Conservation (phyloP, 2,329 filamentous ascomycete species). For the Pseudogymnoascus sp. region DNA sequence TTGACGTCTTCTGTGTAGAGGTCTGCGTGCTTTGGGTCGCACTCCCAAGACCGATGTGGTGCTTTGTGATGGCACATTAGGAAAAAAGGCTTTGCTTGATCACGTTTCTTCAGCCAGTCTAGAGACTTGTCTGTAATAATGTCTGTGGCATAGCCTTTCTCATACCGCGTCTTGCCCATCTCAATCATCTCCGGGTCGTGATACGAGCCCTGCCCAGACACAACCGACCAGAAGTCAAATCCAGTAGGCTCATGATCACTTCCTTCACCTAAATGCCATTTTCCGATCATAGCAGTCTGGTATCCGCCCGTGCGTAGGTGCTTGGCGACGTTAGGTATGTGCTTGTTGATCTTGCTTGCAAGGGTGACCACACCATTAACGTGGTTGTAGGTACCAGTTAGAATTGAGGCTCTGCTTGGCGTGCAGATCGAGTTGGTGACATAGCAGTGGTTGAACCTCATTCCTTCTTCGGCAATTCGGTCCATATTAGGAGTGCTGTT, state of each 20-base stretch:
- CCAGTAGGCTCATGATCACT: slow-evolving; percentile 39
- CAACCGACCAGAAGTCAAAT: slow-evolving; percentile 45
- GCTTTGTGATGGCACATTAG: slow-evolving; percentile 52
- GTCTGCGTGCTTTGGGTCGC: slow-evolving; percentile 39
- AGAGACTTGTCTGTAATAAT: slow-evolving; percentile 45
- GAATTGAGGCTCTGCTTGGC: slow-evolving; percentile 42
- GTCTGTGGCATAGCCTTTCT: slow-evolving; percentile 42
- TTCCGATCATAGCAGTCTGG: slow-evolving; percentile 45
- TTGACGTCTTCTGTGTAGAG: slow-evolving; percentile 40
- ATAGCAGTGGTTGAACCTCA: slow-evolving; percentile 47
- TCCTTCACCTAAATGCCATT: slow-evolving; percentile 48
- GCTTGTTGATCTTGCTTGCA: slow-evolving; percentile 41
- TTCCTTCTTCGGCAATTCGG: slow-evolving; percentile 41
- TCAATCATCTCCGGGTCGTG: slow-evolving; percentile 45
- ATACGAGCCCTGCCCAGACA: slow-evolving; percentile 46
- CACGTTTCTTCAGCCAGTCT: slow-evolving; percentile 34
- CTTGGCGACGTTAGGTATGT: slow-evolving; percentile 45
- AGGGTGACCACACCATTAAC: slow-evolving; percentile 46
- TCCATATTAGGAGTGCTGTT: slow-evolving; percentile 46
- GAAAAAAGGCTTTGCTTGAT: slow-evolving; percentile 39
- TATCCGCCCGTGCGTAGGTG: slow-evolving; percentile 40
- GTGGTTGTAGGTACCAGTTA: slow-evolving; percentile 45
- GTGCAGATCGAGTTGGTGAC: slow-evolving; percentile 48
- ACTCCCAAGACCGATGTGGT: slow-evolving; percentile 47
- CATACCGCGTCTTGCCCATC: slow-evolving; percentile 26